Evolutionary conservation across 352 stramenopile genomes (phyloP).

Genomic region (Sclerospora graminicola): DNA sequence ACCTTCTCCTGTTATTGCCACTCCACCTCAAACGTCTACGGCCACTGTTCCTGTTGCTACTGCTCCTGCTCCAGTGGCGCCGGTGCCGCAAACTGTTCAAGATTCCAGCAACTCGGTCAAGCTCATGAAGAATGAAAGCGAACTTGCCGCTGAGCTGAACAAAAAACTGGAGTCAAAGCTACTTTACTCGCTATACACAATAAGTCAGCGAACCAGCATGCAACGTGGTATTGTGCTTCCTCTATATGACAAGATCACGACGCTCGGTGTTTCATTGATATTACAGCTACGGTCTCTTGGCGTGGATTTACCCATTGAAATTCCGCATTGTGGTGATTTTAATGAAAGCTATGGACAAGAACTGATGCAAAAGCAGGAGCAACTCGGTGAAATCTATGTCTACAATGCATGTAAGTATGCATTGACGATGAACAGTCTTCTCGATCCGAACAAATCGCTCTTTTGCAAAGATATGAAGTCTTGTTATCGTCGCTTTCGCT

Average conservation of each 20-base stretch:
- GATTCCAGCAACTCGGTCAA: conserved; percentile 10
- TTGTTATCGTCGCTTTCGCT: conserved; percentile 41
- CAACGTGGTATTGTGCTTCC: conserved; percentile 48
- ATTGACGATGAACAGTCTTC: conserved; percentile 12
- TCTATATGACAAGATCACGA: conserved; percentile 51
- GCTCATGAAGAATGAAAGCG: conserved; percentile 6
- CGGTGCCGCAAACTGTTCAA: conserved; percentile 2
- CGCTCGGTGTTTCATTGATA: conserved; percentile 49
- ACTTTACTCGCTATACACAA: conserved; percentile 19
- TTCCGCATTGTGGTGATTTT: conserved; percentile 63
- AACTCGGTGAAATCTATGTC: conserved; percentile 38
- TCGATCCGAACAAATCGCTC: conserved; percentile 22
- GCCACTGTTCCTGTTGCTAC: background rate
- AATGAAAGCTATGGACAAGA: conserved; percentile 22
- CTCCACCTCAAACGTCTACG: no score
- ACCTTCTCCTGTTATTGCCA: no score
- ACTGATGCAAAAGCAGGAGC: conserved; percentile 21
- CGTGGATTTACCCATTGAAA: conserved; percentile 49
- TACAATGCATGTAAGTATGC: conserved; percentile 58
- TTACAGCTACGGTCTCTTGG: conserved; percentile 43
- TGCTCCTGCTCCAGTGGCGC: background rate
- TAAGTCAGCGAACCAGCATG: conserved; percentile 17
- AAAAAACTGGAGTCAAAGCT: conserved; percentile 21
- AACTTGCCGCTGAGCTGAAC: conserved; percentile 12
- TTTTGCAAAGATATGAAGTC: conserved; percentile 38